Evolutionary conservation across 495 filamentous ascomycete species (phyloP).

Genomic region (Viridothelium virens): DNA sequence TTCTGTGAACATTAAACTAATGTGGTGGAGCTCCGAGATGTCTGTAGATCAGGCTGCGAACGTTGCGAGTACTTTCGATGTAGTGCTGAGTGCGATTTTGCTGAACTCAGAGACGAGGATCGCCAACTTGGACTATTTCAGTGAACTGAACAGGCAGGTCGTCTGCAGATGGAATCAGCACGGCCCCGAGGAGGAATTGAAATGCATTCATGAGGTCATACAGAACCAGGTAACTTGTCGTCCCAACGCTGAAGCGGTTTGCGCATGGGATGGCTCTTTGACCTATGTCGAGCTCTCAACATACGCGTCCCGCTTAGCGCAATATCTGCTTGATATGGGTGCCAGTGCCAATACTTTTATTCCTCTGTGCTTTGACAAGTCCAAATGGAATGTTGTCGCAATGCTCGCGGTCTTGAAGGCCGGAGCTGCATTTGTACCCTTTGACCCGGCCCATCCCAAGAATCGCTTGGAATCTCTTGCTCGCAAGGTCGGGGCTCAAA

Average conservation of each 20-base stretch:
- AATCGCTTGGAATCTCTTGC: conserved; percentile 17
- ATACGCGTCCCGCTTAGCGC: conserved; percentile 16
- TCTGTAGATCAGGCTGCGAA: conserved; percentile 42
- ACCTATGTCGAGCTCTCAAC: conserved; percentile 21
- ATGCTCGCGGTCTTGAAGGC: conserved; percentile 36
- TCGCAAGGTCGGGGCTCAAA: neutral
- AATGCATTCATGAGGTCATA: conserved; percentile 22
- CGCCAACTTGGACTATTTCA: conserved; percentile 13
- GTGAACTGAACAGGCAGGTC: conserved; percentile 18
- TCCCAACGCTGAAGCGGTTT: conserved; percentile 20
- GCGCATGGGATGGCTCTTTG: conserved; percentile 26
- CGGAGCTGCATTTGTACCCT: conserved; percentile 28
- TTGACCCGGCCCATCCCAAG: conserved; percentile 19
- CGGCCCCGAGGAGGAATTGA: conserved; percentile 13
- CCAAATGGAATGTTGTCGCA: conserved; percentile 39
- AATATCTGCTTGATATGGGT: conserved; percentile 26
- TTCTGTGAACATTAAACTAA: conserved; percentile 42
- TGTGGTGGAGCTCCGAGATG: conserved; percentile 42
- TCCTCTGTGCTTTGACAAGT: conserved; percentile 49
- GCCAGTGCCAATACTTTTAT: conserved; percentile 45
- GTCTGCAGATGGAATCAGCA: conserved; percentile 23
- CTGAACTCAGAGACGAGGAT: conserved; percentile 8
- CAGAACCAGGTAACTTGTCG: conserved; percentile 4
- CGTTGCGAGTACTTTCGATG: conserved; percentile 36
- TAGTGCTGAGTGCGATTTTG: conserved; percentile 15